Evolutionary conservation across 2,329 filamentous ascomycete species (phyloP).

Genomic region (Beauveria pseudobassiana): DNA sequence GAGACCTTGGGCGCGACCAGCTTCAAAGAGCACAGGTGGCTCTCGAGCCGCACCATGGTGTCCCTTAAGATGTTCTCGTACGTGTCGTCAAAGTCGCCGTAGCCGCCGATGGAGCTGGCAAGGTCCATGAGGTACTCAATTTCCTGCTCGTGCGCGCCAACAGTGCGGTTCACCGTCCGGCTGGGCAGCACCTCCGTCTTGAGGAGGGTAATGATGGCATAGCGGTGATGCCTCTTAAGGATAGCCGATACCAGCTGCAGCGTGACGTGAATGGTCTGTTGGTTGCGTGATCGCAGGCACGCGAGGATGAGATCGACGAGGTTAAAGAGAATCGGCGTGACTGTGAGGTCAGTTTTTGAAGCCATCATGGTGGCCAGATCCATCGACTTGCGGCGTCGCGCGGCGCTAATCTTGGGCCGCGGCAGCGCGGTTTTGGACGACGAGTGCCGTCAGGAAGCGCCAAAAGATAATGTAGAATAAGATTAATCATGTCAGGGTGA

Average conservation of each 20-base stretch:
- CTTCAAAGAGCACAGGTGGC: conserved; percentile 64
- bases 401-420: conserved; percentile 53
- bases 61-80: conserved; percentile 69
- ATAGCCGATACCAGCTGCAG: conserved; percentile 82
- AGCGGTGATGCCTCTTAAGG: conserved; percentile 78
- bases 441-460: conserved; percentile 58
- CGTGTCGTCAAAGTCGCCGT: conserved; percentile 62
- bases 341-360: conserved; percentile 62
- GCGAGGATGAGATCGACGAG: conserved; percentile 84
- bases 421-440: conserved; percentile 28
- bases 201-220: conserved; percentile 71
- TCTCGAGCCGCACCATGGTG: conserved; percentile 59
- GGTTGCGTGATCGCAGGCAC: conserved; percentile 74
- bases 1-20: conserved; percentile 56
- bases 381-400: conserved; percentile 80
- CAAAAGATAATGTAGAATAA: conserved; percentile 86
- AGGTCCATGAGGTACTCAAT: conserved; percentile 63
- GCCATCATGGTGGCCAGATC: conserved; percentile 77
- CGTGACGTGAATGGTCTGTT: conserved; percentile 84
- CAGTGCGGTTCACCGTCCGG: conserved; percentile 53
- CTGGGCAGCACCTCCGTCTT: conserved; percentile 53
- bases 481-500: conserved; percentile 87
- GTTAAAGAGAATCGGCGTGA: conserved; percentile 84
- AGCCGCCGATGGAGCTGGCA: conserved; percentile 60
- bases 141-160: conserved; percentile 68